A percentile compares a stretch with the other conserved stretches of the same genome.
Evolutionary conservation across 2,329 filamentous ascomycete species (phyloP).

Genomic region (Aspergillus thermomutatus): DNA sequence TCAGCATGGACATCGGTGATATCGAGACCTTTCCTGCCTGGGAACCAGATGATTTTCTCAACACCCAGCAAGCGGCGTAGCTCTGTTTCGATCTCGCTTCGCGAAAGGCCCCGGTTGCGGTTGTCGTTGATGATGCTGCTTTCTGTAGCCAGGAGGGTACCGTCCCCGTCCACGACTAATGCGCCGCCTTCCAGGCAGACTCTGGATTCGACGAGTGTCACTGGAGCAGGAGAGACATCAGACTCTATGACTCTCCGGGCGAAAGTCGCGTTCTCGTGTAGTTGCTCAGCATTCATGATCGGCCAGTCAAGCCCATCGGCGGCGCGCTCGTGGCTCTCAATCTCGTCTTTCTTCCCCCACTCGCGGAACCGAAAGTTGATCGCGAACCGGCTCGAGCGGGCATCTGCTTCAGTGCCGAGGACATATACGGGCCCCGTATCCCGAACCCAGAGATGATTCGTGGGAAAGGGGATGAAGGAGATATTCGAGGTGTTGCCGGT

Average conservation of each 20-base stretch:
- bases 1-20: slow-evolving; percentile 32
- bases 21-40: slow-evolving; percentile 27
- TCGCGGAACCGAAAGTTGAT: slow-evolving; percentile 18
- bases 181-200: slow-evolving; percentile 30
- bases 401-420: slow-evolving; percentile 3
- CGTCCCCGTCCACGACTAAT: slow-evolving; percentile 33
- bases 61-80: slow-evolving; percentile 26
- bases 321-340: slow-evolving; percentile 11
- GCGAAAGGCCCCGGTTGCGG: slow-evolving; percentile 25
- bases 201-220: slow-evolving; percentile 14
- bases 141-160: slow-evolving; percentile 32
- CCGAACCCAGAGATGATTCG: slow-evolving; percentile 19
- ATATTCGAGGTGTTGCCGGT: slow-evolving; percentile 8
- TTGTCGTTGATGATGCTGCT: slow-evolving; percentile 31
- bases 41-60: slow-evolving; percentile 31
- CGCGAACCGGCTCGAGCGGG: slow-evolving; percentile 6
- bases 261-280: slow-evolving; percentile 14
- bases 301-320: slow-evolving; percentile 11
- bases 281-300: slow-evolving; percentile 6
- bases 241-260: slow-evolving; percentile 10
- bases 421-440: slow-evolving; percentile 20
- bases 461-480: slow-evolving; percentile 12
- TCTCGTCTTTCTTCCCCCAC: slow-evolving; percentile 18
- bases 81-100: slow-evolving; percentile 22
- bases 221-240: slow-evolving; percentile 7